Evolutionary conservation across 73 alveolate genomes (phyloP).

Genomic region (Paraurostyla sp.): DNA sequence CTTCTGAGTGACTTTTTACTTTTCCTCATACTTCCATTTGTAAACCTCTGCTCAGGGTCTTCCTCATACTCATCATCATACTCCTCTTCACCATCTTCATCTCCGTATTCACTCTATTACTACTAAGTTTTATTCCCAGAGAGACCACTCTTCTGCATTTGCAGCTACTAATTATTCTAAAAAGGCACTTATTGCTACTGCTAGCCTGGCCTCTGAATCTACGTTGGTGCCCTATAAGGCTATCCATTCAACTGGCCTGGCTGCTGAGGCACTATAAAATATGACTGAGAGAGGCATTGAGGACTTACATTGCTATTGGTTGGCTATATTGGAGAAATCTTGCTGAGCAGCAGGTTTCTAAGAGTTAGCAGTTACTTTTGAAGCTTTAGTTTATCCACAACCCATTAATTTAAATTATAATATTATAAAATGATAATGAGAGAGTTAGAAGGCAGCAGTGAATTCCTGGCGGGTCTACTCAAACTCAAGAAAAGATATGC

Average conservation of each 20-base stretch:
- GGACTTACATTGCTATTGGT: neutral
- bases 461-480: no score
- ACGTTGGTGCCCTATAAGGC: no score
- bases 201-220: no score
- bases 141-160: neutral
- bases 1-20: neutral
- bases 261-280: neutral
- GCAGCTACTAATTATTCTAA: neutral
- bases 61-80: no score
- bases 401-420: conserved; percentile 20
- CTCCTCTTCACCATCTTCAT: conserved; percentile 12
- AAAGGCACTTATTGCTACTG: neutral
- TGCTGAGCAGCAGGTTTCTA: neutral
- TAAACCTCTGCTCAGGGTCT: conserved; percentile 1
- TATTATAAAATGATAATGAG: no score
- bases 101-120: neutral
- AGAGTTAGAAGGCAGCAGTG: no score
- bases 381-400: conserved; percentile 9
- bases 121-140: neutral
- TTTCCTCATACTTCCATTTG: neutral
- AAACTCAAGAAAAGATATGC: no score
- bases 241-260: neutral
- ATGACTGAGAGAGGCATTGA: neutral
- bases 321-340: conserved; percentile 8
- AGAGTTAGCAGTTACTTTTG: conserved; percentile 43